These are phyloP conservation scores for Jackrogersella multiformis DNA, from an alignment of 495 filamentous ascomycete genomes.

Conservation along the genomic window DNA sequence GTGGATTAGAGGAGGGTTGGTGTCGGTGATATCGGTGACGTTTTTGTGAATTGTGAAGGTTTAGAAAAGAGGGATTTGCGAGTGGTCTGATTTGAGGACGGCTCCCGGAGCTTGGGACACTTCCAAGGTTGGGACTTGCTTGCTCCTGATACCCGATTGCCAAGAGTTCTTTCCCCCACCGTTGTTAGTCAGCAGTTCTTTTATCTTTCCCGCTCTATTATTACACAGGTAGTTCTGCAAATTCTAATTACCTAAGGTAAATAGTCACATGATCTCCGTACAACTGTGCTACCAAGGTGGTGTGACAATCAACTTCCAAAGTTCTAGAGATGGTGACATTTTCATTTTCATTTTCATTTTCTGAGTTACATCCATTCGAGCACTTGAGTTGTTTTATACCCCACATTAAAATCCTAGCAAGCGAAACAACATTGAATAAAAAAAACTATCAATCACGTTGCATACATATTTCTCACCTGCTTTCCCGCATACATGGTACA, in stretches of 20 bases:
- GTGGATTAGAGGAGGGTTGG: background rate
- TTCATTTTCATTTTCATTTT: too few relatives aligned
- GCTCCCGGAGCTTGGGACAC: constrained; percentile 31
- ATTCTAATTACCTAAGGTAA: background rate
- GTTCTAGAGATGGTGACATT: too few relatives aligned
- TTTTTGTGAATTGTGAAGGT: constrained; percentile 22
- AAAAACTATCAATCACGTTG: background rate
- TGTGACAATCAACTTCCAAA: background rate
- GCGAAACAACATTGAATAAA: background rate
- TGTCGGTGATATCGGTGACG: constrained; percentile 18
- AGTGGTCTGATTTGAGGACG: constrained; percentile 46
- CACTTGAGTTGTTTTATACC: background rate
- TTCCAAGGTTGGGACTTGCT: constrained; percentile 32
- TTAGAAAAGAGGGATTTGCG: constrained; percentile 43
- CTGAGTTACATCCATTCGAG: too few relatives aligned
- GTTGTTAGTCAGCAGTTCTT: too few relatives aligned
- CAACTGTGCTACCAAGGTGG: background rate
- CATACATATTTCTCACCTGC: background rate
- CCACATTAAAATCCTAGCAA: background rate
- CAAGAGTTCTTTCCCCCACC: constrained; percentile 37
- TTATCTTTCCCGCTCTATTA: too few relatives aligned
- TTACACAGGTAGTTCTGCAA: too few relatives aligned
- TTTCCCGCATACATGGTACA: constrained; percentile 14
- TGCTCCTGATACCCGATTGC: constrained; percentile 33
- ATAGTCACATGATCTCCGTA: constrained; percentile 22